Percentiles rank a stretch among this genome's conserved stretches.
Evolutionary conservation across 176 grass and related monocot species (phyloP).

Genomic region (Avena eriantha): DNA sequence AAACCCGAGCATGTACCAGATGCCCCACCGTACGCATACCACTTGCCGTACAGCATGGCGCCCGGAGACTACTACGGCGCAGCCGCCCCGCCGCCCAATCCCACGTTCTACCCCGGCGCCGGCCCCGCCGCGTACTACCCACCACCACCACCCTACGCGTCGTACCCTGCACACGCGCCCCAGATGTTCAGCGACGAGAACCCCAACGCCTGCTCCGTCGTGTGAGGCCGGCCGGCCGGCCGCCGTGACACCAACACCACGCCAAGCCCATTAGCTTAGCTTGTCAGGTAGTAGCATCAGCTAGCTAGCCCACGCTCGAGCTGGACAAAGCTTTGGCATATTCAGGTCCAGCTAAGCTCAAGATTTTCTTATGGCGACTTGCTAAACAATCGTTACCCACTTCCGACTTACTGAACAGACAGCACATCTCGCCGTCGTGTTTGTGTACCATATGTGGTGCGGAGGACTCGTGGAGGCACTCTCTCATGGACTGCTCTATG

Average conservation of each 20-base stretch:
- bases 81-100: conserved; percentile 2
- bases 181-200: conserved; percentile 99
- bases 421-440: too few species aligned
- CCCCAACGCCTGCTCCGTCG: conserved; percentile 88
- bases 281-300: background rate
- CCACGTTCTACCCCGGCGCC: conserved; percentile 55
- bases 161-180: conserved; percentile 60
- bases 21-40: conserved; percentile 44
- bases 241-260: background rate
- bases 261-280: background rate
- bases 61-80: conserved; percentile 34
- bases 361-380: too few species aligned
- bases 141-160: conserved; percentile 11
- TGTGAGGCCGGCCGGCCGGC: conserved; percentile 43
- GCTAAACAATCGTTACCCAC: too few species aligned
- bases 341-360: too few species aligned
- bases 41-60: background rate
- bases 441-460: too few species aligned
- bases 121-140: conserved; percentile 39
- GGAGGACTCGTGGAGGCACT: too few species aligned
- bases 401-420: too few species aligned
- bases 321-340: too few species aligned
- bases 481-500: too few species aligned
- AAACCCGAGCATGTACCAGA: conserved; percentile 58
- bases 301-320: background rate